A percentile compares a stretch with the other conserved stretches of the same genome.
phyloP scores from a whole-genome alignment of 495 filamentous ascomycete species.

The Neurospora sp. region DNA sequence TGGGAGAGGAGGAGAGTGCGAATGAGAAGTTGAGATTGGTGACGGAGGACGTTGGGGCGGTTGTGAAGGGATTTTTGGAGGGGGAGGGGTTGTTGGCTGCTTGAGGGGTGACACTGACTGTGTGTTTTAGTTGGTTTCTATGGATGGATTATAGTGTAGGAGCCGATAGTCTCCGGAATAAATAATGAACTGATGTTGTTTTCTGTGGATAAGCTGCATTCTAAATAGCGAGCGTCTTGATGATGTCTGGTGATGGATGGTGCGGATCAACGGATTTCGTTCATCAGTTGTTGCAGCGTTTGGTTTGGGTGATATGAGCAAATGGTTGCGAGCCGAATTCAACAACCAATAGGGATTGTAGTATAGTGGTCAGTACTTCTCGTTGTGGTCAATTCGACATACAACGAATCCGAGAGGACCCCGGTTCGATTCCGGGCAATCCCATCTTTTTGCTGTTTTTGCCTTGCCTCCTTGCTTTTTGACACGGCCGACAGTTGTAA shows the following conservation, averaged over 20 bases:
- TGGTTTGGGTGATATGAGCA: too few relatives aligned
- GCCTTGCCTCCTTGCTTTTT: not conserved
- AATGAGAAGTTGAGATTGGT: constrained; percentile 13
- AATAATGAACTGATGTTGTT: too few relatives aligned
- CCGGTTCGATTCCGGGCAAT: not conserved
- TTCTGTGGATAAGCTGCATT: too few relatives aligned
- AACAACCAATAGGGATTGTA: not conserved
- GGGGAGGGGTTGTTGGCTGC: not conserved
- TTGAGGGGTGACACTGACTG: too few relatives aligned
- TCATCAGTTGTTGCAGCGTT: too few relatives aligned
- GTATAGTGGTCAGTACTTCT: not conserved
- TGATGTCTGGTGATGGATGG: too few relatives aligned
- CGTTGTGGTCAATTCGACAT: not conserved
- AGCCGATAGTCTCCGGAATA: too few relatives aligned
- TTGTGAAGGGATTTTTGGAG: constrained; percentile 10
- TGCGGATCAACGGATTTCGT: too few relatives aligned
- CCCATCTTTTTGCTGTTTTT: not conserved
- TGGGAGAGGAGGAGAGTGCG: constrained; percentile 20
- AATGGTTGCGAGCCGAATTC: not conserved
- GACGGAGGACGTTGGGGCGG: constrained; percentile 15
- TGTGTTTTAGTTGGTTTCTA: too few relatives aligned
- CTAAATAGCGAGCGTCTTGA: too few relatives aligned
- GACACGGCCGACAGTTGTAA: too few relatives aligned
- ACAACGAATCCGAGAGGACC: not conserved
- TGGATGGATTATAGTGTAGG: too few relatives aligned